These are phyloP conservation scores for Alternaria viburni DNA, from an alignment of 2,329 filamentous ascomycete species.

Conservation along the genomic window DNA sequence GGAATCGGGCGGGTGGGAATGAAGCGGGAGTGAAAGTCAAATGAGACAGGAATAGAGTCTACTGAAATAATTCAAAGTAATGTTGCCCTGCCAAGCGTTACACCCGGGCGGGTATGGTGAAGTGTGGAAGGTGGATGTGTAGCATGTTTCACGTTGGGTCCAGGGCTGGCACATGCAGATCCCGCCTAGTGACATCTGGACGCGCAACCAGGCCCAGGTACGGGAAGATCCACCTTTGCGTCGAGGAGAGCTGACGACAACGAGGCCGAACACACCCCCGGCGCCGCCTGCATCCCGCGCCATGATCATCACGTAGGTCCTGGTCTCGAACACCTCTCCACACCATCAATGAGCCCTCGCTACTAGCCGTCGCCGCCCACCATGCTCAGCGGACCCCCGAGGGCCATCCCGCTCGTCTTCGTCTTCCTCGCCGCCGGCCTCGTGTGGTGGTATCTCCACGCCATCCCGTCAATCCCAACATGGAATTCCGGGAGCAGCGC, in stretches of 20 bases:
- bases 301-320: constrained; percentile 1
- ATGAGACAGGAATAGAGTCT: background rate
- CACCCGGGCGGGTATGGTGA: background rate
- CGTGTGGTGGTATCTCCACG: constrained; percentile 40
- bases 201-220: background rate
- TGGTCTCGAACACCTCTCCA: background rate
- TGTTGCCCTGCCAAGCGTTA: constrained; percentile 10
- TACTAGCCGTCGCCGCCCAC: constrained; percentile 24
- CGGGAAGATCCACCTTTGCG: constrained; percentile 7
- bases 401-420: constrained; percentile 38
- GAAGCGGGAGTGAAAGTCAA: constrained; percentile 45
- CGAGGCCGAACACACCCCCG: background rate
- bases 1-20: constrained; percentile 54
- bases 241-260: constrained; percentile 5
- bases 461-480: constrained; percentile 18
- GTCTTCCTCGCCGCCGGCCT: constrained; percentile 33
- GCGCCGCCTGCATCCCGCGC: background rate
- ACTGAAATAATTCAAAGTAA: background rate
- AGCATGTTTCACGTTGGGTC: background rate
- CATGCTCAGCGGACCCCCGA: constrained; percentile 46
- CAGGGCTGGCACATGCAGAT: background rate
- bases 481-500: constrained; percentile 21
- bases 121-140: background rate
- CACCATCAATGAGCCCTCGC: constrained; percentile 4
- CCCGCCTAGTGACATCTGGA: background rate